Conservation (phyloP, 2,329 filamentous ascomycete species). For the Aureobasidium lini region DNA sequence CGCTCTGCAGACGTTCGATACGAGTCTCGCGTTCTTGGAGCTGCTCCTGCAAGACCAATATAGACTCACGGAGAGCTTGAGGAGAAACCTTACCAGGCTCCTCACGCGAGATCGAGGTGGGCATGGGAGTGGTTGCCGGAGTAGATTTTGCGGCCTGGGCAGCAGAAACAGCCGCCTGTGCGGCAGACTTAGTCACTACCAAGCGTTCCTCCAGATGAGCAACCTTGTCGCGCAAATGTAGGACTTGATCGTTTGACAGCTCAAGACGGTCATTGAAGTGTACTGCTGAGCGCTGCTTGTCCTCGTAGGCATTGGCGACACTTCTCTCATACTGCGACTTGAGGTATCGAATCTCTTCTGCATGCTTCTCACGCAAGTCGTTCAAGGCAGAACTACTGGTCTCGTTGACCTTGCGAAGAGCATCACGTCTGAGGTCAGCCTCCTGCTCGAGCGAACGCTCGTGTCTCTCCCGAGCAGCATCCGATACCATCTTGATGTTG, state of each 20-base stretch:
- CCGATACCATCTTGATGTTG: slow-evolving; percentile 67
- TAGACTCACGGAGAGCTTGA: slow-evolving; percentile 89
- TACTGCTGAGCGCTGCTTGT: slow-evolving; percentile 71
- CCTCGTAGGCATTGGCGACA: slow-evolving; percentile 54
- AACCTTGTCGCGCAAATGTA: slow-evolving; percentile 80
- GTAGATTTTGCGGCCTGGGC: slow-evolving; percentile 23
- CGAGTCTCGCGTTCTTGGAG: slow-evolving; percentile 85
- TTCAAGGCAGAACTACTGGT: slow-evolving; percentile 46
- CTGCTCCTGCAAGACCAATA: slow-evolving; percentile 93
- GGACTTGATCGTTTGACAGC: slow-evolving; percentile 74
- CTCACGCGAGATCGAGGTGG: background rate
- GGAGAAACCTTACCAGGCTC: slow-evolving; percentile 83
- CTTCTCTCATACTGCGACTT: slow-evolving; percentile 55
- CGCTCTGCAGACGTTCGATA: slow-evolving; percentile 78
- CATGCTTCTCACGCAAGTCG: slow-evolving; percentile 53
- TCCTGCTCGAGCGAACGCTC: slow-evolving; percentile 81
- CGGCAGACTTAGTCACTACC: slow-evolving; percentile 80
- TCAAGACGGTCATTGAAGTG: slow-evolving; percentile 74
- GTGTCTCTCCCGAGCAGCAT: slow-evolving; percentile 71
- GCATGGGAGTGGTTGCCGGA: slow-evolving; percentile 17
- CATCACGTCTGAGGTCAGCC: slow-evolving; percentile 57
- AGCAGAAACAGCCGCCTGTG: slow-evolving; percentile 71
- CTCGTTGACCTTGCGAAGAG: slow-evolving; percentile 47
- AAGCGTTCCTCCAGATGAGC: slow-evolving; percentile 82
- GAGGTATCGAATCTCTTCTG: slow-evolving; percentile 42